A percentile compares a stretch with the other conserved stretches of the same genome.
Evolutionary conservation across 2,329 filamentous ascomycete species (phyloP).

Genomic region (Pseudogymnoascus sp.): DNA sequence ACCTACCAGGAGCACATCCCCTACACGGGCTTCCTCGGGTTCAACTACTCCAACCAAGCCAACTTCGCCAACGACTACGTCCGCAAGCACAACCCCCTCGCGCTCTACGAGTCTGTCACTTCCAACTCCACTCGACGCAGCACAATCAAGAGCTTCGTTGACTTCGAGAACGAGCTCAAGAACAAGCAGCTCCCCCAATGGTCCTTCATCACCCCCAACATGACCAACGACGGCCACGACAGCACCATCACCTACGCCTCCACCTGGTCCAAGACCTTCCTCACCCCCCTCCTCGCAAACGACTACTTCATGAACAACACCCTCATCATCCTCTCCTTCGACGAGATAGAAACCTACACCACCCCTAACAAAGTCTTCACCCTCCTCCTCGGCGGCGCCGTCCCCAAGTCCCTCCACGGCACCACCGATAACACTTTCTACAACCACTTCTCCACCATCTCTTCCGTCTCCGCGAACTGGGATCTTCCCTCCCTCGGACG

Average conservation of each 20-base stretch:
- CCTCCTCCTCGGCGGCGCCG: constrained; percentile 45
- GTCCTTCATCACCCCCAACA: constrained; percentile 53
- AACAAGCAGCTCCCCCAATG: constrained; percentile 54
- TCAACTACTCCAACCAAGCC: constrained; percentile 42
- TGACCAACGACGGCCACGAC: constrained; percentile 58
- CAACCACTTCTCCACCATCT: constrained; percentile 37
- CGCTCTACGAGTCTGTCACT: constrained; percentile 47
- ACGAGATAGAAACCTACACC: constrained; percentile 46
- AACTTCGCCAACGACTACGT: constrained; percentile 52
- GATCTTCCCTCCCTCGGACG: constrained; percentile 34
- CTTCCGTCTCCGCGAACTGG: constrained; percentile 36
- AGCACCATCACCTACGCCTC: constrained; percentile 43
- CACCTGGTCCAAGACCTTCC: constrained; percentile 42
- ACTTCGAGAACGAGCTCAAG: constrained; percentile 50
- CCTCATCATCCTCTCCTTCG: constrained; percentile 48
- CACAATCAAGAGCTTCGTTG: constrained; percentile 52
- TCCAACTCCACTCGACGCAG: constrained; percentile 41
- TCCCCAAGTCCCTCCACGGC: constrained; percentile 38
- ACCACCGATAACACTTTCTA: constrained; percentile 43
- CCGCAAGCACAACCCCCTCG: constrained; percentile 50
- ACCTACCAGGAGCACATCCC: constrained; percentile 47
- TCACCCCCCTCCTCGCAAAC: constrained; percentile 43
- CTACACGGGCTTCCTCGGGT: constrained; percentile 38
- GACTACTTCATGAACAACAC: constrained; percentile 43
- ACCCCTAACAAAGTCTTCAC: constrained; percentile 45